Evolutionary conservation across 257 asterid genomes (phyloP), one percentile per base, ranked within the genome.

Genomic region (Nicotiana tabacum): DNA sequence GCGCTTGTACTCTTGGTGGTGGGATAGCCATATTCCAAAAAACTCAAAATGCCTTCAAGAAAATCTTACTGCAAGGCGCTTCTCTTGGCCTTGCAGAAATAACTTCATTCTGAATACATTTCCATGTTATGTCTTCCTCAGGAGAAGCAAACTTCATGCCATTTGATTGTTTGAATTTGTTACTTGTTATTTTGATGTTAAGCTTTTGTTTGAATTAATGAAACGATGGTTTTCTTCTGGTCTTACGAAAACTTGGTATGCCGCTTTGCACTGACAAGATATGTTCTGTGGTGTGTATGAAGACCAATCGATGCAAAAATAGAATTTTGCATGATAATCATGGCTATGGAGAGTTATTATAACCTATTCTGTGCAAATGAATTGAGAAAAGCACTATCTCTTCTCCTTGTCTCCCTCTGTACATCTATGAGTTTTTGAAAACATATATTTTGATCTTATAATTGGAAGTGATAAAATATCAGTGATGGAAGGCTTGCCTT

Each of bases 21-120:
- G 98, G 99, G 98, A 93, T 81, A 90, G 97, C 91, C 99, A 95
- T 87, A 90, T 85, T 92, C 98, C 98, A 4, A 95, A 91, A 86
- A 95, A 91, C 89, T 93, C 97, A 3, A 95, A 95, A 90, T 95
- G 98, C 97, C 98, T 95, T 85, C 96, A 95, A 84, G 95, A 93
- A 21, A 92, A 95, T 87, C 95, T 92, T 57, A 87, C 94, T 69
- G 98, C 21, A 21, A 21, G 21, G 21, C 21, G 21, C 21, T 9
- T 51, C 5, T 51, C 27, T 32, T 66, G 27, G 27, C 15, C 33
- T 30, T 66, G 33, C 51, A 7, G 35, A 10, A 33, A 68, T 68
- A 68, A 4, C 46, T 32, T 33, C 37, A 57, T 57, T 57, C 21
- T 57, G 62, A 57, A 57, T 57, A 57, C 0, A 21, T 66, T 66